Percentiles rank a stretch among this genome's conserved stretches.
These are phyloP conservation scores for Jacaranda mimosifolia DNA, from an alignment of 257 asterid genomes.

Conservation along the genomic window DNA sequence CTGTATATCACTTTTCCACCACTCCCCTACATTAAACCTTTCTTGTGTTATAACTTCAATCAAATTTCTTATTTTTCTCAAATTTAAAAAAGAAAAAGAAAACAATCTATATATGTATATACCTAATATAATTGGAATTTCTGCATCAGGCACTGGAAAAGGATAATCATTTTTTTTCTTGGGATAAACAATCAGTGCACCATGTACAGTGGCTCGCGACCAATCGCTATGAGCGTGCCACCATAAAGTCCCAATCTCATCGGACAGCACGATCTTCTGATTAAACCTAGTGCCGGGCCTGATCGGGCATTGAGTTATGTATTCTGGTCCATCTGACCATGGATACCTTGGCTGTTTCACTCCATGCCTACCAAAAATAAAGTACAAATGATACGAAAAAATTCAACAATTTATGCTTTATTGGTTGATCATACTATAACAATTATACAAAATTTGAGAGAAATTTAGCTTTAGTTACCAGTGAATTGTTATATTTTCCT, in stretches of 20 bases:
- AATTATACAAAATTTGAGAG: not conserved
- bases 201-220: constrained; percentile 62
- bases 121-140: constrained; percentile 67
- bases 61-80: not conserved
- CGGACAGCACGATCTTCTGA: constrained; percentile 50
- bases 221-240: constrained; percentile 71
- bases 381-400: not conserved
- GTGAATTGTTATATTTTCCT: constrained; percentile 54
- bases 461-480: constrained; percentile 39
- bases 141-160: constrained; percentile 51
- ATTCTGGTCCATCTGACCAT: constrained; percentile 70
- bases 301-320: constrained; percentile 63
- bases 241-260: constrained; percentile 63
- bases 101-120: not conserved
- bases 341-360: constrained; percentile 59
- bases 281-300: constrained; percentile 49
- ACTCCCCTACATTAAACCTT: constrained; percentile 48
- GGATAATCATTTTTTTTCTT: constrained; percentile 40
- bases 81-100: not conserved
- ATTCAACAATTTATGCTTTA: not conserved
- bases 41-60: not conserved
- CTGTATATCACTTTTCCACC: constrained; percentile 64
- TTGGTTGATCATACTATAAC: not conserved
- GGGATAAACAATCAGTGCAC: constrained; percentile 53
- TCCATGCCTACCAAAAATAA: constrained; percentile 54